Evolutionary conservation across 2,329 filamentous ascomycete genomes (phyloP), one percentile per base, ranked within the genome.

Genomic region (Gremmenia infestans): DNA sequence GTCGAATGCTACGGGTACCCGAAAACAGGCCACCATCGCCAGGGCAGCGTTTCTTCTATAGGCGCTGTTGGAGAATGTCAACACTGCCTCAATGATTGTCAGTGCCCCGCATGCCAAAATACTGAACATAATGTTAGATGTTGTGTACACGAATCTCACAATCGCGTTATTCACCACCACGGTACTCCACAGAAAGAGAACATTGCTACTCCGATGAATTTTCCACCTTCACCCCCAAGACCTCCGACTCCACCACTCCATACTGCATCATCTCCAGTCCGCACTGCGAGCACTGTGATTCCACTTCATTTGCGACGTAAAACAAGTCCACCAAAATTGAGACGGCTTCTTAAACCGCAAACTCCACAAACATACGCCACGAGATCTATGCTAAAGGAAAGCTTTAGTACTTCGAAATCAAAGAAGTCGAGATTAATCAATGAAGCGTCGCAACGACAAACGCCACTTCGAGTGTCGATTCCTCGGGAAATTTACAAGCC

Each of bases 11-110:
- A 54, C 47, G 65, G 64, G 2, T 67, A 66, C 56, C 65, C 65
- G 43, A 50, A 59, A 43, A 67, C 65, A 19, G 63, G 64, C 22
- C 62, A 67, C 52, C 36, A 54, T 36, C 52, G 54, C 15, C 54
- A 59, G 25, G 55, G 60, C 7, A 67, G 64, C 40, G 60, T 62
- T n/a, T 49, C 56, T 7, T 54, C 35, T 22, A 53, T 58, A 4
- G 66, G 62, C 2, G 39, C 62, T 17, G 51, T 68, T 46, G 66
- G 65, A 25, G 57, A 61, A 48, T 68, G 66, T 23, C 65, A 68
- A 49, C 65, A 68, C 46, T 68, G 64, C 39, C 57, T 63, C 25
- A 61, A 68, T 47, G 65, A 67, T 48, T 68, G 63, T 40, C 56
- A 60, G 15, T 67, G 63, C 52, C 48, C 32, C 28, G 60, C 65